Base-by-base conservation (phyloP, 2,329 filamentous ascomycete species). In the Stagonosporopsis tanaceti region DNA sequence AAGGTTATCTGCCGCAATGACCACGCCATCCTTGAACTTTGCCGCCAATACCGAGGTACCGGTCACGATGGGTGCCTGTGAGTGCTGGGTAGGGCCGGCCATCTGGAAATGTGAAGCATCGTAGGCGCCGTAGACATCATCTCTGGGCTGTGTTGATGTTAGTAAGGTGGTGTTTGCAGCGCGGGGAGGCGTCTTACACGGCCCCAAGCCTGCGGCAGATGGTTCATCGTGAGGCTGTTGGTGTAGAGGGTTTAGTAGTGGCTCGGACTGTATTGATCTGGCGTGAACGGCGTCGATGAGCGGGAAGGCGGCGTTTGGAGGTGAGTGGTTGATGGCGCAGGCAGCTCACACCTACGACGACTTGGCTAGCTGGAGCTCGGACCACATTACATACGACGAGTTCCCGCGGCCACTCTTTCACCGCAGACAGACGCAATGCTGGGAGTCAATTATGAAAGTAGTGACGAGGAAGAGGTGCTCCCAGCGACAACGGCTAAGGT, bases 41-140 rank as follows among this genome's bases (percentile, higher is more conserved):
- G 97, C 85, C 64, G 89, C 95, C 55, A 99, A 80, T 63, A 99
- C 95, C 50, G 95, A 98, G 47, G 95, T 98, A 74, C 95, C 95
- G 50, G 95, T 99, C 61, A 99, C 95, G 67, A 96, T 89, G 71
- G 95, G 95, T 30, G 88, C 88, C 80, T 97, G 93, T 53, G 95
- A 97, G 79, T 96, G 92, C 73, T 93, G 87, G 14, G 64, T 74
- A 57, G 93, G 92, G 51, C 82, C 84, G 53, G 82, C 84, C 69
- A 81, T 82, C 70, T 91, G 87, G 75, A 98, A 89, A 78, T 94
- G 93, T 57, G 93, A 91, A 74, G 84, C 82, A 80, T 98, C 92
- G 80, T 99, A 99, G 72, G 90, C 84, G 70, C 95, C 95, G 81
- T 98, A 99, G 74, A 98, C 85, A 79, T 99, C 95, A 80, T 99